Evolutionary conservation across 2,329 filamentous ascomycete genomes (phyloP).

Genomic region (Rugonectria rugulosa): DNA sequence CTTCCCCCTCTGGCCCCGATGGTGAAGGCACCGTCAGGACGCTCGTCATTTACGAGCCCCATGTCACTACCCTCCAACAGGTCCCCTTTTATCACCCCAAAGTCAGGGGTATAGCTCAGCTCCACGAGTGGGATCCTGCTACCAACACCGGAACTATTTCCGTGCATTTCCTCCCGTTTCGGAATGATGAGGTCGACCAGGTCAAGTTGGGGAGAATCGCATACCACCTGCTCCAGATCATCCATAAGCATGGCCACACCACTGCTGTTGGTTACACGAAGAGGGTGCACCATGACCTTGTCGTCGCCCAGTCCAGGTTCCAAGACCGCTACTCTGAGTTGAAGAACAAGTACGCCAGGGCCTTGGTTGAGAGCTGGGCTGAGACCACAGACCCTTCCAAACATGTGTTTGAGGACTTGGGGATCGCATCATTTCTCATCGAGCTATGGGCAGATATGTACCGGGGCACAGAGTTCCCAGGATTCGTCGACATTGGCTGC

Average conservation of each 20-base stretch:
- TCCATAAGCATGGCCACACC: conserved; percentile 78
- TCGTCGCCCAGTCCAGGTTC: conserved; percentile 78
- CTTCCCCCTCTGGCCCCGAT: conserved; percentile 29
- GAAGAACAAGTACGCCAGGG: conserved; percentile 79
- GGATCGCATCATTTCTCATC: conserved; percentile 90
- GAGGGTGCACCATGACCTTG: conserved; percentile 80
- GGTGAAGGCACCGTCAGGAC: conserved; percentile 40
- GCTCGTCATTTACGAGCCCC: conserved; percentile 78
- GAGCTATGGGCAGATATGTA: conserved; percentile 94
- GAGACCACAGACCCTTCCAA: conserved; percentile 89
- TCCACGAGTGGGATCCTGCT: conserved; percentile 69
- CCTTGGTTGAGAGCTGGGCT: conserved; percentile 78
- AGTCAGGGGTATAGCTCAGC: conserved; percentile 76
- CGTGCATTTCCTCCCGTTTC: conserved; percentile 66
- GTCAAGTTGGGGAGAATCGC: conserved; percentile 71
- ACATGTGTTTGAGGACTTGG: conserved; percentile 93
- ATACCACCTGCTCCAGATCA: conserved; percentile 70
- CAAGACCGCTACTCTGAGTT: conserved; percentile 84
- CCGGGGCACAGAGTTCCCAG: conserved; percentile 67
- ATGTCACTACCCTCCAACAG: conserved; percentile 65
- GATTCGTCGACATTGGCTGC: conserved; percentile 95
- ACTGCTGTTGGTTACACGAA: conserved; percentile 75
- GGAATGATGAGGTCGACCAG: conserved; percentile 36
- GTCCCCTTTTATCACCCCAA: conserved; percentile 90
- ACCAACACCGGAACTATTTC: conserved; percentile 59